Conservation (phyloP, 2,329 filamentous ascomycete species). For the Colletotrichum truncatum region DNA sequence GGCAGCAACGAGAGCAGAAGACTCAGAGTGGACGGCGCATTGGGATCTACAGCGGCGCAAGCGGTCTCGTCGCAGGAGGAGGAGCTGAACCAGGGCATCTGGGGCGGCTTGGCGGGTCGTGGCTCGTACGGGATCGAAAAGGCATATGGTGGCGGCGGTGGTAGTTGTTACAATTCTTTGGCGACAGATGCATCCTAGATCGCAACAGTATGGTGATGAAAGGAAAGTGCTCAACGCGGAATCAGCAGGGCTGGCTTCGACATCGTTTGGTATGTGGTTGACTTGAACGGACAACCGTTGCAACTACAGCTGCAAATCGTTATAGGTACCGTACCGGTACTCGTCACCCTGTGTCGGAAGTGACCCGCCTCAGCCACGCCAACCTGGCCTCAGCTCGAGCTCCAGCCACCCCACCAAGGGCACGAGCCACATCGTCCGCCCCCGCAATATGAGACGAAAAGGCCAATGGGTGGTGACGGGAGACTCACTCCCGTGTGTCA, state of each 20-base stretch:
- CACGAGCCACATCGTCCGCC: not conserved
- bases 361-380: slow-evolving; percentile 15
- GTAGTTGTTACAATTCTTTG: not conserved
- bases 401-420: slow-evolving; percentile 5
- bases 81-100: slow-evolving; percentile 35
- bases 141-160: slow-evolving; percentile 14
- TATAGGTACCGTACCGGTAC: not conserved
- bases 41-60: slow-evolving; percentile 58
- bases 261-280: slow-evolving; percentile 18
- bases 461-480: slow-evolving; percentile 6
- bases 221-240: slow-evolving; percentile 5
- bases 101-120: slow-evolving; percentile 9
- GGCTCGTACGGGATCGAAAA: slow-evolving; percentile 4
- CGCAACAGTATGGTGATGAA: not conserved
- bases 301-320: slow-evolving; percentile 1
- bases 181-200: slow-evolving; percentile 6
- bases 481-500: slow-evolving; percentile 27
- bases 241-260: slow-evolving; percentile 8
- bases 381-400: slow-evolving; percentile 1
- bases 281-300: slow-evolving; percentile 10
- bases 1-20: slow-evolving; percentile 71
- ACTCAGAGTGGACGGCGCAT: slow-evolving; percentile 48
- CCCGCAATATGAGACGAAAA: not conserved
- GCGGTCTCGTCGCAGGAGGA: slow-evolving; percentile 66
- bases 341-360: slow-evolving; percentile 7